Conservation (phyloP, 768 basidiomycete genomes). For the Tulasnella sp. region DNA sequence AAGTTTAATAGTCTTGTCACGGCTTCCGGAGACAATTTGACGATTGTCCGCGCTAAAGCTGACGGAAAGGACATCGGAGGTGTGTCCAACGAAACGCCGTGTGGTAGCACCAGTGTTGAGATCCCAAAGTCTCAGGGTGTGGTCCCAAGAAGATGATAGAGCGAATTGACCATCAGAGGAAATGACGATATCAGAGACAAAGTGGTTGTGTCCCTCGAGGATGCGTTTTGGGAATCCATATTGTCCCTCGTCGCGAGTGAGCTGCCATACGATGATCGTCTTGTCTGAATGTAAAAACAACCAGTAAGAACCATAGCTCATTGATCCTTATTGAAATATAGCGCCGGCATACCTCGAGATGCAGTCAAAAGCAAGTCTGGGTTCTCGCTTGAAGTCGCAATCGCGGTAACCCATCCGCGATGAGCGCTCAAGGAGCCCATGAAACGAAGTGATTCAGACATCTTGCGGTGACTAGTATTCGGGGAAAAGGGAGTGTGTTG, state of each 20-base stretch:
- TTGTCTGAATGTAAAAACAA: constrained; percentile 70
- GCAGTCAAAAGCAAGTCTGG: constrained; percentile 98
- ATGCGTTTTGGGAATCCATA: constrained; percentile 97
- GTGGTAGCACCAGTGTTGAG: constrained; percentile 95
- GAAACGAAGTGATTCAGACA: constrained; percentile 80
- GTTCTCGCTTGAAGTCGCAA: constrained; percentile 96
- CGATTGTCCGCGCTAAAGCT: constrained; percentile 99
- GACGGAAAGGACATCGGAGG: constrained; percentile 93
- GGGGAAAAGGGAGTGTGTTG: too few relatives aligned
- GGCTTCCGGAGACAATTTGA: constrained; percentile 96
- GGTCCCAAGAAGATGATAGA: constrained; percentile 98
- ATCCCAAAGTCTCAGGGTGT: constrained; percentile 99
- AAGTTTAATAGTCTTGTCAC: constrained; percentile 95
- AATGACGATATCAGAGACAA: constrained; percentile 96
- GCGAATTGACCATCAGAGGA: constrained; percentile 99
- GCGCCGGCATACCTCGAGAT: constrained; percentile 67
- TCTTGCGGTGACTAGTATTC: constrained; percentile 22
- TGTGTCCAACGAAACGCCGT: constrained; percentile 95
- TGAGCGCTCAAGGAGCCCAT: constrained; percentile 86
- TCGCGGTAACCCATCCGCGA: constrained; percentile 97
- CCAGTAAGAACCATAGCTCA: constrained; percentile 11
- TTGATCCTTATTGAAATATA: constrained; percentile 15
- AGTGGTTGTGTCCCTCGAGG: constrained; percentile 98
- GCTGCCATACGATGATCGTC: constrained; percentile 98
- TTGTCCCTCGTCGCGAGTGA: constrained; percentile 81